Conservation (phyloP, 2,329 filamentous ascomycete species). For the Pyrenophora teres region DNA sequence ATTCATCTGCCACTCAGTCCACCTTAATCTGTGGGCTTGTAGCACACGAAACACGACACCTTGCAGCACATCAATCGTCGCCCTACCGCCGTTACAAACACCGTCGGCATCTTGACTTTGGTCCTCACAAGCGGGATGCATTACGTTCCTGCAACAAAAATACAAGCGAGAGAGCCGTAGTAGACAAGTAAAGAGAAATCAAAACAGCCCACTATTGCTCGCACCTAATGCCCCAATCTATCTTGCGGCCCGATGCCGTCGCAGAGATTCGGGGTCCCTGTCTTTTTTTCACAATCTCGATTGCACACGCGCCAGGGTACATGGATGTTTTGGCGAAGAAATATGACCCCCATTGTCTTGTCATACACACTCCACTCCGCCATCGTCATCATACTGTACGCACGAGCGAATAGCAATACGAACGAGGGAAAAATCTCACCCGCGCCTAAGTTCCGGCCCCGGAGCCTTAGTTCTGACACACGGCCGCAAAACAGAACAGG, state of each 20-base stretch:
- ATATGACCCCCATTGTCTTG: too few species aligned
- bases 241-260: constrained; percentile 15
- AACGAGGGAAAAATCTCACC: too few species aligned
- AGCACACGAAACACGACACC: constrained; percentile 1
- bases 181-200: background rate
- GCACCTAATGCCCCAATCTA: constrained; percentile 17
- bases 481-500: too few species aligned
- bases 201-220: background rate
- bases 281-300: background rate
- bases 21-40: background rate
- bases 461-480: too few species aligned
- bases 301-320: background rate
- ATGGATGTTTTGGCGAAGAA: too few species aligned
- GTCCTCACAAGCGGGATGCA: too few species aligned
- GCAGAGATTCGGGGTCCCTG: background rate
- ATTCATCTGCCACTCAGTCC: too few species aligned
- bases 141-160: background rate
- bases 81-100: background rate
- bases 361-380: too few species aligned
- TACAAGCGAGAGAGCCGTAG: background rate
- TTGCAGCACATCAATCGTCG: background rate
- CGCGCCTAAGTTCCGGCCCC: too few species aligned
- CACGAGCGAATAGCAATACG: too few species aligned
- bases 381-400: background rate
- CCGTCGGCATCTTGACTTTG: too few species aligned